These are phyloP conservation scores for Thalassiosira livingstoniorum DNA, from an alignment of 352 stramenopile genomes.

Conservation along the genomic window DNA sequence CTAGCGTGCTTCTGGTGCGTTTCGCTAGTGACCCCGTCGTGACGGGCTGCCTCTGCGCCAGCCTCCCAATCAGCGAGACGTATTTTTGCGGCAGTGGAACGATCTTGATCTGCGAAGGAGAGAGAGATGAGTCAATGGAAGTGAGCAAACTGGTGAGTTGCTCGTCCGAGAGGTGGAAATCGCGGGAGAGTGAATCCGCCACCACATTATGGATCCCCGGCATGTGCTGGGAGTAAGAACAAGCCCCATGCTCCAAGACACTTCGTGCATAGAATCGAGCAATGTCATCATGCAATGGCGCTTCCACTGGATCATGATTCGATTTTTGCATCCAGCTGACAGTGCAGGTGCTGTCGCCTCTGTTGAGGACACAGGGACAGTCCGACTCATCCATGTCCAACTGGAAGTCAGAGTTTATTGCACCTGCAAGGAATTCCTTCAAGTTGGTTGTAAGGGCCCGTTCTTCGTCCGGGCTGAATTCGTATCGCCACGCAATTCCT, in stretches of 20 bases:
- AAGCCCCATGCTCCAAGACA: background rate
- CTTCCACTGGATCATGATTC: constrained; percentile 17
- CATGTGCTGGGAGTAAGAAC: too few relatives aligned
- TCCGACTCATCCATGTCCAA: background rate
- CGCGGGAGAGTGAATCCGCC: constrained; percentile 1
- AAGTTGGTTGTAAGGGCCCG: constrained; percentile 16
- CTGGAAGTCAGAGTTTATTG: background rate
- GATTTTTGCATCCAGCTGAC: constrained; percentile 28
- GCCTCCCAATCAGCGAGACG: constrained; percentile 23
- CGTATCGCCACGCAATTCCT: constrained; percentile 30
- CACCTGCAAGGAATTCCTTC: constrained; percentile 34
- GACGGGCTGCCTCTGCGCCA: constrained; percentile 27
- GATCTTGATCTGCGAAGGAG: constrained; percentile 5
- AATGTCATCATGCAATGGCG: constrained; percentile 3
- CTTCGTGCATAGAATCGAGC: background rate
- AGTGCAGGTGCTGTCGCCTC: constrained; percentile 2
- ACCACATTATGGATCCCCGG: too few relatives aligned
- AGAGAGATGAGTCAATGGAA: background rate
- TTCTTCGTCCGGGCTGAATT: constrained; percentile 31
- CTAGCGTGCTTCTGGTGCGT: constrained; percentile 27
- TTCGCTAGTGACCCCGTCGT: constrained; percentile 12
- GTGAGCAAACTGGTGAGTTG: constrained; percentile 9
- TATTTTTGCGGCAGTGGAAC: background rate
- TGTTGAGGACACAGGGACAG: constrained; percentile 18
- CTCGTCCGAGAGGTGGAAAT: constrained; percentile 2